Evolutionary conservation across 208 protist genomes (phyloP).

Genomic region (Herpetomonas samuelpessoai): DNA sequence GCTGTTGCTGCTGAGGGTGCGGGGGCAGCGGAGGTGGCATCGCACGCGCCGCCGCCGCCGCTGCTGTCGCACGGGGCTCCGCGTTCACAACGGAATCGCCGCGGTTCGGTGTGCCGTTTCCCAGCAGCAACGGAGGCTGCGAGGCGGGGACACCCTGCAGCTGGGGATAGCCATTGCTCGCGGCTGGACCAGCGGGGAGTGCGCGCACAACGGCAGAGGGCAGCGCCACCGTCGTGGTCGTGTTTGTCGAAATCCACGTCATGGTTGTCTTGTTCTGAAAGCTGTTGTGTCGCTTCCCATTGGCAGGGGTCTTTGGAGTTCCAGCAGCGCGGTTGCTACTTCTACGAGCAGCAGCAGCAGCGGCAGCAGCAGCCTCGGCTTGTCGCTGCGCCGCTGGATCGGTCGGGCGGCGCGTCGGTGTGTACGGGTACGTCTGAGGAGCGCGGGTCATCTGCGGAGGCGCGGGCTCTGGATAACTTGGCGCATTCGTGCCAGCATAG

Average conservation of each 20-base stretch:
- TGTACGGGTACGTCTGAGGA: background rate
- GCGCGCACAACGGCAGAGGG: slow-evolving; percentile 32
- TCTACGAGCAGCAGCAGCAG: background rate
- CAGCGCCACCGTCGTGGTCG: slow-evolving; percentile 43
- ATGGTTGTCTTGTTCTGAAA: slow-evolving; percentile 37
- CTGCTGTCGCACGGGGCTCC: background rate
- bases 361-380: background rate
- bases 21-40: background rate
- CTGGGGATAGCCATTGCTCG: background rate
- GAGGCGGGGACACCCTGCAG: background rate
- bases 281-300: slow-evolving; percentile 10
- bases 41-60: no score
- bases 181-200: background rate
- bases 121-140: no score
- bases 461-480: background rate
- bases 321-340: background rate
- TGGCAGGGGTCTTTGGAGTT: background rate
- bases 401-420: no score
- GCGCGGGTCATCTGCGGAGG: background rate
- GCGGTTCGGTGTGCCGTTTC: background rate
- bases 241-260: slow-evolving; percentile 57
- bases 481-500: background rate
- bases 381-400: background rate
- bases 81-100: background rate
- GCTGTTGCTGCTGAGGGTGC: background rate